Conservation (phyloP, 129 eudicot species). For the Flaveria sonorensis region DNA sequence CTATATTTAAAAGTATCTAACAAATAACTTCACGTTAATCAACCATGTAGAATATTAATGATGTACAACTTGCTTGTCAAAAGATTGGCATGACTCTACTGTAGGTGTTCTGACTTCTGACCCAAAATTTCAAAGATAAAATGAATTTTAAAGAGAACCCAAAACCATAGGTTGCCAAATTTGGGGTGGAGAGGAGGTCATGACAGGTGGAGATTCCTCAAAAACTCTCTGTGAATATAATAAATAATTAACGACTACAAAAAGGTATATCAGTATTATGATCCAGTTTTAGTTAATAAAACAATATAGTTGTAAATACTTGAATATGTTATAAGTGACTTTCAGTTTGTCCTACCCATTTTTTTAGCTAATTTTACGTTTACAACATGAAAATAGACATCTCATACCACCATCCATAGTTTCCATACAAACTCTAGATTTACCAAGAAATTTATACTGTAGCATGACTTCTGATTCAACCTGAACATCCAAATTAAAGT, state of each 20-base stretch:
- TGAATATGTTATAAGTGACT: not conserved
- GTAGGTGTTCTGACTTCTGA: not conserved
- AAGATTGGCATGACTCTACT: not conserved
- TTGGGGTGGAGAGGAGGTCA: not conserved
- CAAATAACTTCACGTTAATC: not conserved
- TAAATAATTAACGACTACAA: not conserved
- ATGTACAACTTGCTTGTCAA: not conserved
- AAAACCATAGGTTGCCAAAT: not conserved
- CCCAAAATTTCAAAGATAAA: slow-evolving; percentile 2
- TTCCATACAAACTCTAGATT: not conserved
- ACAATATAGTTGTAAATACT: not conserved
- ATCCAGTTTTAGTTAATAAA: too few species aligned
- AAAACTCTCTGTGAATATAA: not conserved
- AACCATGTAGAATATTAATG: slow-evolving; percentile 8
- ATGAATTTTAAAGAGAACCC: not conserved
- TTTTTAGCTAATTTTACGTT: not conserved
- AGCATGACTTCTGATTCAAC: not conserved
- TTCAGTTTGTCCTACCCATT: not conserved
- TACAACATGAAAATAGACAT: not conserved
- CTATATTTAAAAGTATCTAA: not conserved
- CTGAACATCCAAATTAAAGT: not conserved
- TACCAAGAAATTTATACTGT: not conserved
- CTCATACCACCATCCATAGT: not conserved
- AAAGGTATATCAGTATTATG: too few species aligned
- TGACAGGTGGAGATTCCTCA: not conserved